Base-by-base conservation (phyloP, 2,329 filamentous ascomycete species). In the Cladobotryum mycophilum region DNA sequence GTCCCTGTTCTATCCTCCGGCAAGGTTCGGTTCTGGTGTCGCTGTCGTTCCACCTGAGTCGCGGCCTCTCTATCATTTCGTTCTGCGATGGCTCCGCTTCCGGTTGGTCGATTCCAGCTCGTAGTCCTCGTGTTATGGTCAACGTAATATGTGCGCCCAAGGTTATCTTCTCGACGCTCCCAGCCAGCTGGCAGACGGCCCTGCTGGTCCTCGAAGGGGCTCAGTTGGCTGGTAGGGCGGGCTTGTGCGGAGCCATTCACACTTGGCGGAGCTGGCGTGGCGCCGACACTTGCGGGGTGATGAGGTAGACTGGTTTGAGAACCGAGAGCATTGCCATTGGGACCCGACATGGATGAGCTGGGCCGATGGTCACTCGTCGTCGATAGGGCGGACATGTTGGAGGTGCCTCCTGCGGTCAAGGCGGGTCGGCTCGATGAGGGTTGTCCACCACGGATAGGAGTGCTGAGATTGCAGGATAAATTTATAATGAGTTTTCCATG, bases 401-500 rank as follows among this genome's bases (percentile, higher is more conserved):
- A 76, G 30, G 66, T 60, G 37, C 73, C 71, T 12, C 71, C 68
- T 5, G 67, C 62, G 35, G 70, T 67, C 20, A 79, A 64, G 2
- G 72, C 71, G 8, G 76, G 74, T 44, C 76, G 70, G 58, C 68
- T 74, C 17, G 72, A 69, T 30, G 72, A 74, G 34, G 73, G 63
- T 58, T 64, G 67, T 41, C 60, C 64, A 18, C 76, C 75, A 56
- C 82, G 81, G 55, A 85, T 80, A 6, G 90, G 88, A 14, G 81
- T 71, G 41, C 80, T 76, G 17, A 97, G 79, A 67, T 99, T 96
- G 47, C 92, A 96, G 11, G 92, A 96, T 12, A 99, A 76, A 67
- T 95, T 97, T 56, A 99, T 83, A 61, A 99, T 99, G 49, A 99
- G 81, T 71, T 97, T 97, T 56, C 93, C 93, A 66, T 99, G 91